phyloP scores from a whole-genome alignment of 495 filamentous ascomycete genomes.

The Podospora tetraspora region DNA sequence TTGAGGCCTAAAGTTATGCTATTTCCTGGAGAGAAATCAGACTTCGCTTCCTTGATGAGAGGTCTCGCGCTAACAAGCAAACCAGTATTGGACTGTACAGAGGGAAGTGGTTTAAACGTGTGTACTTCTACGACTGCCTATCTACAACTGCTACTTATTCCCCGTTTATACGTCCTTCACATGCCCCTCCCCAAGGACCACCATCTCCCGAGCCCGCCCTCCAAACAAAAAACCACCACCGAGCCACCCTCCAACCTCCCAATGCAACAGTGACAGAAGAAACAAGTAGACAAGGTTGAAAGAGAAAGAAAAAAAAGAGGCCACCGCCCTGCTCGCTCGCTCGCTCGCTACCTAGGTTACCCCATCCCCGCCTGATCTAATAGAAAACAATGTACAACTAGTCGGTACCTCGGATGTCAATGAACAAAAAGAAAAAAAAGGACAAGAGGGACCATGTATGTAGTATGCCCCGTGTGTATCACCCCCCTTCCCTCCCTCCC shows the following conservation, averaged over 20 bases:
- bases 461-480: neutral
- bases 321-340: neutral
- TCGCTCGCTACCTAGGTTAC: neutral
- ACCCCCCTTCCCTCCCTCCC: neutral
- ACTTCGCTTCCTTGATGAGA: too few relatives aligned
- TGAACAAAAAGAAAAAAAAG: slow-evolving; percentile 5
- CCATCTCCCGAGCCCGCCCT: neutral
- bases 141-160: neutral
- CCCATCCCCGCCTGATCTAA: neutral
- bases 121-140: neutral
- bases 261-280: neutral
- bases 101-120: neutral
- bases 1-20: too few relatives aligned
- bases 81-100: too few relatives aligned
- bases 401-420: neutral
- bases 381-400: neutral
- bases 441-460: neutral
- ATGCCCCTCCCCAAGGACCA: neutral
- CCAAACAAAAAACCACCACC: neutral
- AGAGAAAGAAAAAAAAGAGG: neutral
- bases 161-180: neutral
- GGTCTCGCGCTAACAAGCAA: too few relatives aligned
- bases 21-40: too few relatives aligned
- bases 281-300: neutral
- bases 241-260: neutral